A percentile compares a stretch with the other conserved stretches of the same genome.
Evolutionary conservation across 192 early-diverging fungal genomes (phyloP).

Genomic region (Backusella circina): DNA sequence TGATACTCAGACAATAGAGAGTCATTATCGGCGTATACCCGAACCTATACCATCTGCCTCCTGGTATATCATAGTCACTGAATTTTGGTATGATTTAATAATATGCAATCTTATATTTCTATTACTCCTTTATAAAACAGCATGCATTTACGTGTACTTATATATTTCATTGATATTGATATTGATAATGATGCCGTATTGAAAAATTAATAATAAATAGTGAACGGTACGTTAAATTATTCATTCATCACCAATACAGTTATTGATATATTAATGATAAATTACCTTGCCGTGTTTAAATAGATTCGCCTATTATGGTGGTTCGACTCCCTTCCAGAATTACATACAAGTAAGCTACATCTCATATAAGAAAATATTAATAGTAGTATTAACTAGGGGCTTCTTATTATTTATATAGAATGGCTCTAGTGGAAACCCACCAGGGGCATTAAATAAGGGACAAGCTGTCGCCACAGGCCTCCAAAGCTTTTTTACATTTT

Average conservation of each 20-base stretch:
- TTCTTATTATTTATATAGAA: not conserved
- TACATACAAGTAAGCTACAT: slow-evolving; percentile 39
- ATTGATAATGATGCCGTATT: not conserved
- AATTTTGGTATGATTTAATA: slow-evolving; percentile 47
- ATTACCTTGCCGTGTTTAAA: not conserved
- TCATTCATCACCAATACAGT: not conserved
- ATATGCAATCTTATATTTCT: not conserved
- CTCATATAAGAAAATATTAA: not conserved
- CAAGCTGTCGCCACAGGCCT: slow-evolving; percentile 54
- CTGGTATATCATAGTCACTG: slow-evolving; percentile 52
- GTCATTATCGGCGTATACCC: slow-evolving; percentile 35
- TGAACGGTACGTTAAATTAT: slow-evolving; percentile 3
- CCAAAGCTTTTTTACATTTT: slow-evolving; percentile 59
- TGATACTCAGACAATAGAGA: not conserved
- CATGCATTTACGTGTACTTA: not conserved
- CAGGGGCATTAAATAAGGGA: slow-evolving; percentile 50
- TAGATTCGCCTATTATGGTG: slow-evolving; percentile 60
- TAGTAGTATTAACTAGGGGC: not conserved
- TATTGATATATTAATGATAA: not conserved
- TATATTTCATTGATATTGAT: not conserved
- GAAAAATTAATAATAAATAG: not conserved
- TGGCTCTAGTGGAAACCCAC: slow-evolving; percentile 21
- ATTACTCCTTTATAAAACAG: not conserved
- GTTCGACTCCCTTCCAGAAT: slow-evolving; percentile 58
- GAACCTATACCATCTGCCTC: slow-evolving; percentile 49